A percentile compares a stretch with the other conserved stretches of the same genome.
These are phyloP conservation scores for Boletus tylopilopsis DNA, from an alignment of 768 basidiomycete genomes.

Conservation along the genomic window DNA sequence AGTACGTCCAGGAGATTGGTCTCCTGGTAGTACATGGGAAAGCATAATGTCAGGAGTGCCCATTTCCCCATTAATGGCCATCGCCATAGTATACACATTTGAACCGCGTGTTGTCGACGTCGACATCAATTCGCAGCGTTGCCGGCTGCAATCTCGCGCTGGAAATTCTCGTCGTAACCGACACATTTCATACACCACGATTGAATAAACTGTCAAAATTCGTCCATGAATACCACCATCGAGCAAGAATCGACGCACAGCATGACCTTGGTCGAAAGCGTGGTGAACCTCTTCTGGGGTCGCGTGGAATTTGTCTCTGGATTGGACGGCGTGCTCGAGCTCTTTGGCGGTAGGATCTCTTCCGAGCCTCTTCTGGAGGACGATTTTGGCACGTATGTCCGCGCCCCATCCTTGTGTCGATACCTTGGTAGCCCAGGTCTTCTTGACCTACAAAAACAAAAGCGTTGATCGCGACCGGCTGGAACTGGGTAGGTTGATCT, in stretches of 20 bases:
- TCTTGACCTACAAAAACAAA: too few species aligned
- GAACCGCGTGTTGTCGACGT: too few species aligned
- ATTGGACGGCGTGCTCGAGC: neutral
- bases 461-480: too few species aligned
- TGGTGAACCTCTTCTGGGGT: constrained; percentile 11
- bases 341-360: constrained; percentile 14
- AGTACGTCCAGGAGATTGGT: too few species aligned
- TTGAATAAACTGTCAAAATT: constrained; percentile 10
- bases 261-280: constrained; percentile 15
- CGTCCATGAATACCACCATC: neutral
- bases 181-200: constrained; percentile 17
- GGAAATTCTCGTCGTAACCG: constrained; percentile 21
- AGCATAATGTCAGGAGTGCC: too few species aligned
- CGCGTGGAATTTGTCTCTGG: constrained; percentile 9
- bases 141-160: constrained; percentile 16
- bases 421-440: constrained; percentile 19
- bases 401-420: constrained; percentile 9
- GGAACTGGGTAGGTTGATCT: too few species aligned
- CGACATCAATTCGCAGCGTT: constrained; percentile 1
- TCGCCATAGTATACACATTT: too few species aligned
- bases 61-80: too few species aligned
- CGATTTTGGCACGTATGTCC: constrained; percentile 14
- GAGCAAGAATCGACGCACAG: neutral
- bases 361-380: constrained; percentile 12
- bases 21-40: too few species aligned